Base-by-base conservation (phyloP, 2,329 filamentous ascomycete species). In the Annulohypoxylon truncatum region DNA sequence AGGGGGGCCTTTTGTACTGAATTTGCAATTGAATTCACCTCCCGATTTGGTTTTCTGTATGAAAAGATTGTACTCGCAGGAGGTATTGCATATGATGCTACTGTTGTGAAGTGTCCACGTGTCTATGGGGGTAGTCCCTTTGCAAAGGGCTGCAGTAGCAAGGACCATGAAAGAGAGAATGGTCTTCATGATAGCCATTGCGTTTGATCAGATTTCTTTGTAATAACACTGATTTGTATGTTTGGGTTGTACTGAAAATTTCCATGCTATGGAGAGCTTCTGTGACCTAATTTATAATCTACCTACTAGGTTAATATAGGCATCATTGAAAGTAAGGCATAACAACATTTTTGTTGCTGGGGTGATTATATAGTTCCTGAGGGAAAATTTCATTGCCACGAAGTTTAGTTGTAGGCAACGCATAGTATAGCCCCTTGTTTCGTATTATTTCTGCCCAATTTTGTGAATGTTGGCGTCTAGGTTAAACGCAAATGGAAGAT, bases 91-190 rank as follows among this genome's bases (percentile, higher is more conserved):
- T 8, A 26, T 7, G 15, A 64, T 64, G 4, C 26, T 51, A 28
- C 55, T 64, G 15, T 64, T 64, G 33, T 51, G 60, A 3, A 64
- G 33, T 1, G 61, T 64, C 61, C 61, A 64, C 3, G 42, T 20
- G 29, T 54, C 61, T 6, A 53, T 3, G 0, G 40, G 48, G 1
- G 26, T 12, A 12, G 2, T 10, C 1, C 35, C 54, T 7, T 48
- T 20, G 18, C 40, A 15, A 12, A 35, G 6, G n/a, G n/a, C 40
- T 15, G 24, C 13, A n/a, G 6, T 8, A 31, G 22, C 40, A 6
- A 50, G 35, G 9, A 42, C 24, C 2, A 59, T 3, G 10, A 64
- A 15, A 1, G 31, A 24, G 22, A 52, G 38, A 15, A 50, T 15
- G 20, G 42, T 52, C 6, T 31, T 47, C 2, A 26, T 4, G 15